These are phyloP conservation scores for Fraxinus baroniana DNA, from an alignment of 305 asterid genomes.

Conservation along the genomic window DNA sequence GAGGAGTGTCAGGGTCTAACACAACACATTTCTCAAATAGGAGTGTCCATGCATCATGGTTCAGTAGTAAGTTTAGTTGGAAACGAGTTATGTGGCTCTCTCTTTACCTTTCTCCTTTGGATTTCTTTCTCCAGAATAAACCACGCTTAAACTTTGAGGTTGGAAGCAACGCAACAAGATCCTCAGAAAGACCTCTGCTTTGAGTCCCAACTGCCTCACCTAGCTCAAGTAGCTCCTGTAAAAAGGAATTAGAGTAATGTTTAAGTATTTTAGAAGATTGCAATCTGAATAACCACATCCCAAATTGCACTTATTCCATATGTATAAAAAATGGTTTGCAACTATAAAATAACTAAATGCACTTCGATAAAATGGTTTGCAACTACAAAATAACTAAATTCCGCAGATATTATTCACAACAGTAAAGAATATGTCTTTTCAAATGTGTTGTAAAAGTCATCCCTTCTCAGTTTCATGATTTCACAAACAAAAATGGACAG, in stretches of 20 bases:
- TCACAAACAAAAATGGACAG: background rate
- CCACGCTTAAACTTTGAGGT: constrained; percentile 76
- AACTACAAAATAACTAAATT: too few species aligned
- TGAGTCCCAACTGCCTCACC: constrained; percentile 94
- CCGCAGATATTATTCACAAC: background rate
- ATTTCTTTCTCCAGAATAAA: constrained; percentile 67
- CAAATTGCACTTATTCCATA: background rate
- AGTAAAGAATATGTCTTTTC: background rate
- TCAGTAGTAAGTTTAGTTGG: background rate
- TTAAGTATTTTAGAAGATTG: background rate
- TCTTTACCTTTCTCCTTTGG: constrained; percentile 60
- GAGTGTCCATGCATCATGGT: background rate
- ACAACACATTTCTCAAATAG: background rate
- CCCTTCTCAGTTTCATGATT: background rate
- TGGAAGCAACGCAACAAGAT: constrained; percentile 69
- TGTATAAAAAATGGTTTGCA: background rate
- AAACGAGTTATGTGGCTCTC: background rate
- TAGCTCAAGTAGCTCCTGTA: constrained; percentile 85
- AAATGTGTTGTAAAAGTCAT: background rate
- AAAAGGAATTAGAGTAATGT: background rate
- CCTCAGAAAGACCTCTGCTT: constrained; percentile 79
- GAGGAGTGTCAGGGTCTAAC: background rate
- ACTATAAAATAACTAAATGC: background rate
- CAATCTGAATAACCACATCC: background rate
- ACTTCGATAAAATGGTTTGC: background rate